Base-by-base conservation (phyloP, 495 filamentous ascomycete genomes). In the Echria macrotheca region DNA sequence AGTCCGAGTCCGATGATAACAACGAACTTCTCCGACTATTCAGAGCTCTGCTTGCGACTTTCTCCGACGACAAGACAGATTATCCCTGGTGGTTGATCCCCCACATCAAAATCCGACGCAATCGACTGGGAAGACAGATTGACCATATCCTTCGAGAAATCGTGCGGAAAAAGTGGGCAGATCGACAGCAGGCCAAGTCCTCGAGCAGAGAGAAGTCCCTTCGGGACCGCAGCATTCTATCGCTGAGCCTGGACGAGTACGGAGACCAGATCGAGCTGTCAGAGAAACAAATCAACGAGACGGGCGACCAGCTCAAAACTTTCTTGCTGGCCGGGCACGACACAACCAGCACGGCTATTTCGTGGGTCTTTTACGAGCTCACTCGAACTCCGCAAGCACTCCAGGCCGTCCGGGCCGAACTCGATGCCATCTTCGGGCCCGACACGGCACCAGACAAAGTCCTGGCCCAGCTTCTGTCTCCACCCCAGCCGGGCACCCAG, bases 261-360 rank as follows among this genome's bases (percentile, higher is more conserved):
- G 17, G 15, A 2, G 3, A 41, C 5, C 8, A 10, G 12, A 41
- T 5, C 3, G 2, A 25, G 6, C 19, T 23, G 4, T n/a, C 14
- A 21, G 18, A 21, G 3, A 40, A 50, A 5, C 14, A 41, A 21
- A 39, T 53, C 23, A 28, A 49, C 23, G 23, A 33, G n/a, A 25
- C 47, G 15, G 6, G 42, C 18, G 44, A 44, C 7, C 52, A 59
- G 14, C 45, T 61, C 37, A 58, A 59, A 32, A 52, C 59, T 5
- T 70, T 73, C 43, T 46, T 73, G 21, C 63, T 67, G 22, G 71
- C 60, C 4, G 71, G 70, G 10, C 58, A 66, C 44, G 68, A 75
- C 50, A 67, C 69, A 0, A 68, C 68, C 3, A 49, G 59, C n/a
- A 47, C 40, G 37, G 55, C 53, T 8, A 54, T 72, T 33, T 50